These are phyloP conservation scores for Penicillium dipodomyicola DNA, from an alignment of 495 filamentous ascomycete species.

Conservation along the genomic window DNA sequence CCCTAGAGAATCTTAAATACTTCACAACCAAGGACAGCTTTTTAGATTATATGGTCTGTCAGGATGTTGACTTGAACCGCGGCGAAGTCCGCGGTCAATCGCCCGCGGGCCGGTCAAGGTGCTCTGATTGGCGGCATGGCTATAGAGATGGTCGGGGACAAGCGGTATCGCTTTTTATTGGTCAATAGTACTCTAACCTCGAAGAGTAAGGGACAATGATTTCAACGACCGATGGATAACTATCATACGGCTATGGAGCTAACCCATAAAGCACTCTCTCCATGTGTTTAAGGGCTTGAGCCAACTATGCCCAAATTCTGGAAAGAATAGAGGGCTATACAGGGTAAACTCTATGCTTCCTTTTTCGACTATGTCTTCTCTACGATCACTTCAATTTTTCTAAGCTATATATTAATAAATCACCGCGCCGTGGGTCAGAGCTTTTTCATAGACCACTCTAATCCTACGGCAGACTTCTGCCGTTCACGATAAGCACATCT, in stretches of 20 bases:
- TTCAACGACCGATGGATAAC: neutral
- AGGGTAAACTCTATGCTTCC: neutral
- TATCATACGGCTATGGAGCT: neutral
- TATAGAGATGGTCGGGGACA: neutral
- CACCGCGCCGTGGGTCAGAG: neutral
- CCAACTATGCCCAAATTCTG: neutral
- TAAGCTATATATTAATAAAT: neutral
- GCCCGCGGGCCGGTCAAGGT: neutral
- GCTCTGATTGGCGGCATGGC: neutral
- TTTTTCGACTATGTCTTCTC: neutral
- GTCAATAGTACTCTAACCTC: neutral
- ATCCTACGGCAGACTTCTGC: neutral
- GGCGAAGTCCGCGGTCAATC: constrained; percentile 1
- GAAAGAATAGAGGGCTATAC: neutral
- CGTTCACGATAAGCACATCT: neutral
- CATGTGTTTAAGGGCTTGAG: neutral
- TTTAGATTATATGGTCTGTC: neutral
- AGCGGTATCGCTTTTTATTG: neutral
- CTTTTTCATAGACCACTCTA: neutral
- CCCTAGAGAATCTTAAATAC: neutral
- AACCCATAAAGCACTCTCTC: neutral
- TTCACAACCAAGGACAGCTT: neutral
- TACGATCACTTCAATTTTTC: neutral
- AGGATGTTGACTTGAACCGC: constrained; percentile 1
- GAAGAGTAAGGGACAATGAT: neutral